Percentiles rank a stretch among this genome's conserved stretches.
Conservation (phyloP, 352 stramenopile species). For the Phytophthora pluvialis region DNA sequence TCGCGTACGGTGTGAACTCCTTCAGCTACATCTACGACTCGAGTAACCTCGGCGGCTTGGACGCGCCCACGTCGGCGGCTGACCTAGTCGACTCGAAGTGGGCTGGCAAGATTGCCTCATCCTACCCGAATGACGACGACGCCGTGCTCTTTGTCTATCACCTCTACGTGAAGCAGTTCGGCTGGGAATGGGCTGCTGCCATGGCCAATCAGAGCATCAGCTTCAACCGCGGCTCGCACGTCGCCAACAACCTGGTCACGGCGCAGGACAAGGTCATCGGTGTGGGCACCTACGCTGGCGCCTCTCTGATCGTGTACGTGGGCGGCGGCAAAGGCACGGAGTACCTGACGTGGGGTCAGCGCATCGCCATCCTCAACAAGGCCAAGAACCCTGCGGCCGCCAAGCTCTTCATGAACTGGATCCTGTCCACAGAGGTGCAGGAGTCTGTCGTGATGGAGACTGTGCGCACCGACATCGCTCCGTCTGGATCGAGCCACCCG, state of each 20-base stretch:
- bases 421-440: slow-evolving; percentile 45
- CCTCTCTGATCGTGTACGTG: slow-evolving; percentile 30
- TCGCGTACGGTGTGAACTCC: background rate
- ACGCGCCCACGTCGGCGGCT: slow-evolving; percentile 29
- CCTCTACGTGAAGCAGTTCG: slow-evolving; percentile 57
- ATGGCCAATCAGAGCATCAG: slow-evolving; percentile 44
- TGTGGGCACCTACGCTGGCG: slow-evolving; percentile 26
- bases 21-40: slow-evolving; percentile 52
- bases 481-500: slow-evolving; percentile 25
- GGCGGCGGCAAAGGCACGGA: slow-evolving; percentile 41
- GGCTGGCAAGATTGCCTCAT: slow-evolving; percentile 45
- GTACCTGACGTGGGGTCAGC: slow-evolving; percentile 56
- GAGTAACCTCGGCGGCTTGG: slow-evolving; percentile 30
- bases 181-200: slow-evolving; percentile 57
- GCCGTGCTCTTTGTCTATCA: slow-evolving; percentile 56
- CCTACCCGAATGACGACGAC: slow-evolving; percentile 61
- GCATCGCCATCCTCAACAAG: slow-evolving; percentile 65
- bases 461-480: slow-evolving; percentile 33
- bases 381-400: slow-evolving; percentile 53
- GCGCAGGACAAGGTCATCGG: slow-evolving; percentile 43
- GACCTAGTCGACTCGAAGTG: slow-evolving; percentile 47
- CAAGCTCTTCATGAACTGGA: slow-evolving; percentile 71
- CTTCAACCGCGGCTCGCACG: slow-evolving; percentile 47
- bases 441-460: slow-evolving; percentile 34
- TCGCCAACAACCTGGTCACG: slow-evolving; percentile 29